phyloP scores from a whole-genome alignment of 164 flowering plant species.

The Annona cherimola region DNA sequence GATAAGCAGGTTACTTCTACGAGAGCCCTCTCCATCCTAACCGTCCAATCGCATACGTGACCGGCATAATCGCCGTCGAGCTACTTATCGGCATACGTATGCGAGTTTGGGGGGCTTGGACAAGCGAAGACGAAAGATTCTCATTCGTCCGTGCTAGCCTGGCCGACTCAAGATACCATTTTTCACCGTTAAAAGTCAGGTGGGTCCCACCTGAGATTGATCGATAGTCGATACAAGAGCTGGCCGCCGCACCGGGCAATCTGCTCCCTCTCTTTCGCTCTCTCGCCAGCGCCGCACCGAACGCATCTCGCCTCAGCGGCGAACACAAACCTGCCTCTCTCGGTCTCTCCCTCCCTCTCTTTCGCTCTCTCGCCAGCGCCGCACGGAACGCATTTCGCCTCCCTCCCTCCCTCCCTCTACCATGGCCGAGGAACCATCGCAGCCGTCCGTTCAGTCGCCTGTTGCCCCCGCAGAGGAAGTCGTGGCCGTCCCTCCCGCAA shows the following conservation, averaged over 20 bases:
- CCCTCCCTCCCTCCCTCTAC: not conserved
- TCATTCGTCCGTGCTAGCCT: no score
- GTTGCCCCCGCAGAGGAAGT: conserved; percentile 25
- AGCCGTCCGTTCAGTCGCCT: conserved; percentile 17
- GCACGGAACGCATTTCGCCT: not conserved
- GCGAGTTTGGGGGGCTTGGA: no score
- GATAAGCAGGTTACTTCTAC: no score
- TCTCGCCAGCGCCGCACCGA: not conserved
- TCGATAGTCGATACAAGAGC: not conserved
- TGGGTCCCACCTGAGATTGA: not conserved
- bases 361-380: not conserved
- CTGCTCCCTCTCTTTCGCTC: conserved; percentile 4
- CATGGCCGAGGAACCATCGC: conserved; percentile 45
- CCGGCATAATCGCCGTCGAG: no score
- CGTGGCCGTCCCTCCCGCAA: conserved; percentile 21
- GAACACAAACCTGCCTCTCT: no score
- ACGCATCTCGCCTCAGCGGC: no score
- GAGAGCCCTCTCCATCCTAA: no score
- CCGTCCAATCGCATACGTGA: no score
- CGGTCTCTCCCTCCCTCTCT: not conserved
- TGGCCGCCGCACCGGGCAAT: not conserved
- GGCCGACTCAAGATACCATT: no score
- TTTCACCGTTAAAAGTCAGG: no score
- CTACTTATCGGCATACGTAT: no score
- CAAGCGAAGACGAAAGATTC: no score